Base-by-base conservation (phyloP, 192 early-diverging fungal genomes). In the Gryganskiella cystojenkinii region DNA sequence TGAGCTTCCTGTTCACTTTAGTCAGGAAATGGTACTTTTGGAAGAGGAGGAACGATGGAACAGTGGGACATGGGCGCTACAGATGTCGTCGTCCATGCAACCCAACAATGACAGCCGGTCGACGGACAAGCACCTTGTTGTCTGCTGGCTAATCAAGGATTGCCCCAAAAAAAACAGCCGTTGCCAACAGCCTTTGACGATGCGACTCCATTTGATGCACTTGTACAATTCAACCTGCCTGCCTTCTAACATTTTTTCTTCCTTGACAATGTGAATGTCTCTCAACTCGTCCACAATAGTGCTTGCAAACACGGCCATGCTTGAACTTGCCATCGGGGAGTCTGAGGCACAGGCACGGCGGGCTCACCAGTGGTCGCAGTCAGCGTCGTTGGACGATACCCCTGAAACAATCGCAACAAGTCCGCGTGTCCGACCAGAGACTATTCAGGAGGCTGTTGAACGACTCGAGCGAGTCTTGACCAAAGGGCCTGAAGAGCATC, bases 401-500 rank as follows among this genome's bases (percentile, higher is more conserved):
- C 74, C 67, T 35, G 59, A 78, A 11, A 28, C 30, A n/a, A 69
- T 78, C 62, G 61, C 74, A 35, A 49, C 27, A 4, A 67, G 66
- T 40, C 74, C 74, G 20, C 46, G 43, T n/a, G 56, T 64, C 42
- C 43, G 51, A 17, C 46, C 60, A 30, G 74, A 68, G 27, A 25
- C 61, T 45, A 69, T 78, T 55, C 74, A 57, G 34, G 66, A 64
- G 15, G 59, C 65, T 3, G 56, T 78, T 19, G 66, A 69, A 20
- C 56, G 55, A 11, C 67, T 78, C 10, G 67, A 78, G 33, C 46
- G 66, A 3, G 44, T 37, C 4, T 10, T 78, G 37, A 13, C 67
- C 17, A 67, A 78, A 46, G 74, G 74, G 24, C 45, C 74, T n/a
- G 74, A 69, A 15, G 74, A 78, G 55, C 74, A 78, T 31, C 74